Evolutionary conservation across 2,329 filamentous ascomycete species (phyloP).

Genomic region (Pyrenophora teres): DNA sequence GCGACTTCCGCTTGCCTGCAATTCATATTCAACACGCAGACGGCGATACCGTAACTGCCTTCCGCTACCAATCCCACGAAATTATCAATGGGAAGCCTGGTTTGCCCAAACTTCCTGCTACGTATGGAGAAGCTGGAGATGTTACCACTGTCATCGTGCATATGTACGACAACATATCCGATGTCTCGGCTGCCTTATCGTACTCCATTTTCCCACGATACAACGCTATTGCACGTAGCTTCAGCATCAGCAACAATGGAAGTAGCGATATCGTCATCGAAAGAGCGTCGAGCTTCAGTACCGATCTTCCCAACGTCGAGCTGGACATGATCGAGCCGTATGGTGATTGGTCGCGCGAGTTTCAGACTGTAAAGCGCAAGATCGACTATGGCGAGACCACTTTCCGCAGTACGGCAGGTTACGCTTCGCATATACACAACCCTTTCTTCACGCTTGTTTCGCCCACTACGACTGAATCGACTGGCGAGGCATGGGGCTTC

Average conservation of each 20-base stretch:
- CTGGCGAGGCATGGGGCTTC: slow-evolving; percentile 68
- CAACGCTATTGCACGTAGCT: slow-evolving; percentile 66
- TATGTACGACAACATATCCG: slow-evolving; percentile 63
- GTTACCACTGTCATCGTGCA: slow-evolving; percentile 64
- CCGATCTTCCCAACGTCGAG: slow-evolving; percentile 64
- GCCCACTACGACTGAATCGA: slow-evolving; percentile 63
- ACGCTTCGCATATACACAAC: slow-evolving; percentile 68
- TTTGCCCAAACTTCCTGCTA: slow-evolving; percentile 62
- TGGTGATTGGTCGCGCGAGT: slow-evolving; percentile 67
- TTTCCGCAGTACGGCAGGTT: slow-evolving; percentile 65
- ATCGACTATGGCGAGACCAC: slow-evolving; percentile 60
- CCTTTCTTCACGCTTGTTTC: slow-evolving; percentile 65
- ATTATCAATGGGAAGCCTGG: slow-evolving; percentile 61
- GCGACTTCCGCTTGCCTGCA: slow-evolving; percentile 66
- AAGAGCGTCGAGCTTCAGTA: slow-evolving; percentile 63
- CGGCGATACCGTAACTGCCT: slow-evolving; percentile 63
- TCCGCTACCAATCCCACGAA: slow-evolving; percentile 63
- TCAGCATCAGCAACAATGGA: slow-evolving; percentile 65
- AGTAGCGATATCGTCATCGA: slow-evolving; percentile 59
- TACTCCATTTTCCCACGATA: slow-evolving; percentile 68
- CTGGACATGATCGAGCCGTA: slow-evolving; percentile 66
- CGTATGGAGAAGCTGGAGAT: slow-evolving; percentile 60
- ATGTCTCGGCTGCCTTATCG: slow-evolving; percentile 61
- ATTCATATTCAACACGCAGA: slow-evolving; percentile 63
- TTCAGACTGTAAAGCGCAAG: slow-evolving; percentile 58